These are phyloP conservation scores for Psilocybe cyanescens DNA, from an alignment of 768 basidiomycete genomes.

Conservation along the genomic window DNA sequence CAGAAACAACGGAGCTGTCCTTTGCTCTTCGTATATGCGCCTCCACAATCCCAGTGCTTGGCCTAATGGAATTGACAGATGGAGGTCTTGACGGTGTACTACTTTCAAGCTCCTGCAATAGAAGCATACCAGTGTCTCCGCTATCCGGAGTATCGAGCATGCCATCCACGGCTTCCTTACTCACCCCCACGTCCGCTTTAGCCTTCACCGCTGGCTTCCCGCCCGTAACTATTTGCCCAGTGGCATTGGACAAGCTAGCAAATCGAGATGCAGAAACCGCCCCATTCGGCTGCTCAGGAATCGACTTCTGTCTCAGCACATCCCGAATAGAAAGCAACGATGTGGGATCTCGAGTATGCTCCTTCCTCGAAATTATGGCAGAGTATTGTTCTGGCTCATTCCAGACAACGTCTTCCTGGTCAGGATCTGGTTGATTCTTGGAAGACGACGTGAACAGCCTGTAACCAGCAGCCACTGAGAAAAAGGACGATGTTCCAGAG, in stretches of 20 bases:
- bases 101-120: constrained; percentile 36
- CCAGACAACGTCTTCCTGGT: constrained; percentile 60
- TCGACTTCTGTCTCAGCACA: constrained; percentile 58
- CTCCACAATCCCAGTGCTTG: constrained; percentile 23
- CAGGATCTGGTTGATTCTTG: constrained; percentile 56
- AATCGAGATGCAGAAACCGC: constrained; percentile 16
- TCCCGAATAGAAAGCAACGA: constrained; percentile 62
- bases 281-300: constrained; percentile 25
- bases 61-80: constrained; percentile 34
- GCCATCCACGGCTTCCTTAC: constrained; percentile 53
- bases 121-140: constrained; percentile 46
- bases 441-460: constrained; percentile 50
- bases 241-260: constrained; percentile 22
- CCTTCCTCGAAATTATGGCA: constrained; percentile 63
- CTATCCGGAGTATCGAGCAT: constrained; percentile 35
- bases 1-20: constrained; percentile 39
- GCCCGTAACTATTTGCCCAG: background rate
- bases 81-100: constrained; percentile 38
- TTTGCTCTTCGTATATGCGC: background rate
- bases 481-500: constrained; percentile 48
- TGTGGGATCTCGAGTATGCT: constrained; percentile 63
- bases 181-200: constrained; percentile 57
- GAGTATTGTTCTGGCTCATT: constrained; percentile 65
- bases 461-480: constrained; percentile 49
- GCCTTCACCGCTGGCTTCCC: constrained; percentile 16